phyloP scores from a whole-genome alignment of 78 protist genomes.

The Trichosphaerium sp. region DNA sequence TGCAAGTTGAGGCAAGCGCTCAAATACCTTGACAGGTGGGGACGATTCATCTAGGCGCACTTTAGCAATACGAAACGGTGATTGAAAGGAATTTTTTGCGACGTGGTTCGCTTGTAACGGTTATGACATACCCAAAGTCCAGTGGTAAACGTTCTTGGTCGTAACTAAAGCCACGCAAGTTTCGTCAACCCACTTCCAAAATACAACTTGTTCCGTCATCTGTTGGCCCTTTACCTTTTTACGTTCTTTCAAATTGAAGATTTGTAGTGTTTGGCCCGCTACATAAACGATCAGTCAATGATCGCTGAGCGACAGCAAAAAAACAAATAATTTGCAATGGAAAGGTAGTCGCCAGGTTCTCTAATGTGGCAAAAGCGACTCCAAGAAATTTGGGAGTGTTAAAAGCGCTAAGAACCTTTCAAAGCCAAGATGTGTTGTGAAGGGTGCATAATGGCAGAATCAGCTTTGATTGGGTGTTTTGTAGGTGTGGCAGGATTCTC shows the following conservation, averaged over 20 bases:
- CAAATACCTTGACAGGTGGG: constrained; percentile 84
- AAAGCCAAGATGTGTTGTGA: constrained; percentile 85
- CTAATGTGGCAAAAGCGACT: too few relatives aligned
- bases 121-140: constrained; percentile 76
- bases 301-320: too few relatives aligned
- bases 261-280: constrained; percentile 78
- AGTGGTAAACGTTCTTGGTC: constrained; percentile 90
- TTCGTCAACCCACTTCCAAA: constrained; percentile 90
- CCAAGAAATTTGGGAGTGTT: too few relatives aligned
- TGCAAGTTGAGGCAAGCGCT: constrained; percentile 65
- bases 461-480: constrained; percentile 81
- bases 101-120: not conserved
- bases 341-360: too few relatives aligned
- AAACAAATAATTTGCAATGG: not conserved
- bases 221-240: constrained; percentile 64
- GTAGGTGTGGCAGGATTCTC: constrained; percentile 50
- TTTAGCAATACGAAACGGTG: not conserved
- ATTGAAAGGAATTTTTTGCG: constrained; percentile 3
- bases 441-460: constrained; percentile 95
- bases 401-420: constrained; percentile 43
- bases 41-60: constrained; percentile 18
- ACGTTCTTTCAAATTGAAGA: constrained; percentile 87
- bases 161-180: constrained; percentile 89
- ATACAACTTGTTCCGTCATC: constrained; percentile 74
- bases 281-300: not conserved